These are phyloP conservation scores for Isoetes taiwanensis DNA, from an alignment of 75 land plant species.

Conservation along the genomic window DNA sequence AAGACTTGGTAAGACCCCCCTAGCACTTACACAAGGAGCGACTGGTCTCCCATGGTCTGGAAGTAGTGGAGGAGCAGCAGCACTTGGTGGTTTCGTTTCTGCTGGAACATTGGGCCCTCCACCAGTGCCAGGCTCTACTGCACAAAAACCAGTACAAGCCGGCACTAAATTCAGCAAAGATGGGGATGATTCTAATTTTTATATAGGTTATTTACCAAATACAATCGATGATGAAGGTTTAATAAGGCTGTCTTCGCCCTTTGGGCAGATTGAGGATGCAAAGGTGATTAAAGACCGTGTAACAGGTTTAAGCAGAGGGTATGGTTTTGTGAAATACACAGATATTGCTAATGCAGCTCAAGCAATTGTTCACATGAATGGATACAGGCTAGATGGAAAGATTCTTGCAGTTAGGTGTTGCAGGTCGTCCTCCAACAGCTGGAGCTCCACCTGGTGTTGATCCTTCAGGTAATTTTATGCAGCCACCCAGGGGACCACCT, in stretches of 20 bases:
- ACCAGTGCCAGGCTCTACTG: background rate
- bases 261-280: constrained; percentile 64
- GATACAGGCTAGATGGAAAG: constrained; percentile 70
- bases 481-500: constrained; percentile 21
- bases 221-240: constrained; percentile 63
- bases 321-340: constrained; percentile 86
- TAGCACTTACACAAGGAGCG: too few species aligned
- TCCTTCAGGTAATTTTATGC: constrained; percentile 21
- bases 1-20: constrained; percentile 35
- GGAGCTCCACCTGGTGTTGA: constrained; percentile 45
- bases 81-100: constrained; percentile 12
- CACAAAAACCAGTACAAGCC: too few species aligned
- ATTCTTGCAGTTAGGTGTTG: constrained; percentile 81
- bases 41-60: constrained; percentile 69
- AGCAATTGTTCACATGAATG: constrained; percentile 74
- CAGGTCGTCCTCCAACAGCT: constrained; percentile 83
- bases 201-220: constrained; percentile 69
- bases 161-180: constrained; percentile 41
- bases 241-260: constrained; percentile 52
- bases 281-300: constrained; percentile 70
- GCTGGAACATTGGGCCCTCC: constrained; percentile 18
- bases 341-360: constrained; percentile 54
- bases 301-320: constrained; percentile 65
- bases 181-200: constrained; percentile 68
- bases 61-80: constrained; percentile 5